Percentiles rank a stretch among this genome's conserved stretches.
Evolutionary conservation across 768 basidiomycete species (phyloP).

Genomic region (Lactarius indigo): DNA sequence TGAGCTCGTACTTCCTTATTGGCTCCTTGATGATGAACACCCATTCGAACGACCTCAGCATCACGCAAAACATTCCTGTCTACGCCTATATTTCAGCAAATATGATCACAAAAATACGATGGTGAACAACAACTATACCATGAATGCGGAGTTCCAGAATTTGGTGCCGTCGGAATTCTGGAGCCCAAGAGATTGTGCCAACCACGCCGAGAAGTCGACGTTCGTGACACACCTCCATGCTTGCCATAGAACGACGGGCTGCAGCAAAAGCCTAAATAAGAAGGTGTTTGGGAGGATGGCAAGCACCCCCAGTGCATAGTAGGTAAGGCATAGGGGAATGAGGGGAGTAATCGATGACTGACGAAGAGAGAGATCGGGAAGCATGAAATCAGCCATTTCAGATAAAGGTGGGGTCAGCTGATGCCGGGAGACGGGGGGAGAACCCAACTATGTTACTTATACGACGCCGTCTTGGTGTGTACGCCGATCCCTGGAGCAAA

Average conservation of each 20-base stretch:
- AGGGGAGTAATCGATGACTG: background rate
- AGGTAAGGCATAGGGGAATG: constrained; percentile 3
- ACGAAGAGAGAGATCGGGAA: constrained; percentile 4
- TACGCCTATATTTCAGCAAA: background rate
- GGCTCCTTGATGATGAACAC: background rate
- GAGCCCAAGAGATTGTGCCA: background rate
- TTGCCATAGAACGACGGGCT: constrained; percentile 1
- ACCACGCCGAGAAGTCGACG: background rate
- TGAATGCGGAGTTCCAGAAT: background rate
- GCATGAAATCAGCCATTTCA: background rate
- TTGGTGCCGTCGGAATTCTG: background rate
- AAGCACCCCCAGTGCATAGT: constrained; percentile 6
- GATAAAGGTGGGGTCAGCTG: background rate
- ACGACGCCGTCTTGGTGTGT: background rate
- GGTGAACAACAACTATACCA: background rate
- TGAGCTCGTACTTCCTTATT: background rate
- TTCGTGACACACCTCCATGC: background rate
- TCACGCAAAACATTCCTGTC: background rate
- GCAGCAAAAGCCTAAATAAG: background rate
- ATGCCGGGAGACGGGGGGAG: background rate
- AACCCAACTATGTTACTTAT: background rate
- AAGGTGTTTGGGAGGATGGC: constrained; percentile 9
- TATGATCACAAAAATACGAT: background rate
- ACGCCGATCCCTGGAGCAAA: background rate
- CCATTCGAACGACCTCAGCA: background rate